phyloP scores from a whole-genome alignment of 2,329 filamentous ascomycete species.

The Sclerotinia minor region DNA sequence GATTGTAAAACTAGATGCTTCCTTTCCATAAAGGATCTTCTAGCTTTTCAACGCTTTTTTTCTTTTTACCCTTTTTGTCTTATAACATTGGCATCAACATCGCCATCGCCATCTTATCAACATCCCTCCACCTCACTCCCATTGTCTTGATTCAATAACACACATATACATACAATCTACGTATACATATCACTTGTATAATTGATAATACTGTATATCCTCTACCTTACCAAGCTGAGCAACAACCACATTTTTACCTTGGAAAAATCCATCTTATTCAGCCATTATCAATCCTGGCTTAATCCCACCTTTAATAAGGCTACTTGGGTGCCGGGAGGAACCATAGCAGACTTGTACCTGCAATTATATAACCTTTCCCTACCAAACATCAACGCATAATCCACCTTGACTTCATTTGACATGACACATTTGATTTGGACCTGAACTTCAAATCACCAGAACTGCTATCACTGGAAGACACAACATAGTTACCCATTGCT shows the following conservation, averaged over 20 bases:
- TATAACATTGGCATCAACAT: neutral
- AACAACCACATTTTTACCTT: neutral
- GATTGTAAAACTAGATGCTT: conserved; percentile 3
- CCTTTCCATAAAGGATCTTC: neutral
- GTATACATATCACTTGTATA: neutral
- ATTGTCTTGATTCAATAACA: neutral
- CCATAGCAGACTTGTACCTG: neutral
- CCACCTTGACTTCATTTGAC: conserved; percentile 1
- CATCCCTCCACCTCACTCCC: neutral
- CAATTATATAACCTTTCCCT: neutral
- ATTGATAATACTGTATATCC: neutral
- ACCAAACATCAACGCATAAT: conserved; percentile 3
- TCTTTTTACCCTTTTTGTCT: neutral
- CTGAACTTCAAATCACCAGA: neutral
- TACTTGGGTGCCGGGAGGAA: neutral
- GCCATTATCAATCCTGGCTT: conserved; percentile 6
- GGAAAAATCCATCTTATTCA: conserved; percentile 2
- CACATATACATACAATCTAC: no score
- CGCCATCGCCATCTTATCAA: neutral
- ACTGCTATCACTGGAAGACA: neutral
- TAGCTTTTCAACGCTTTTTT: neutral
- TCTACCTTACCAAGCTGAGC: conserved; percentile 7
- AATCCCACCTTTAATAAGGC: neutral
- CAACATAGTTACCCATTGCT: neutral
- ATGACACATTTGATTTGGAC: neutral